Evolutionary conservation across 2,329 filamentous ascomycete species (phyloP), one percentile per base, ranked within the genome.

Genomic region (Lachnellula hyalina): DNA sequence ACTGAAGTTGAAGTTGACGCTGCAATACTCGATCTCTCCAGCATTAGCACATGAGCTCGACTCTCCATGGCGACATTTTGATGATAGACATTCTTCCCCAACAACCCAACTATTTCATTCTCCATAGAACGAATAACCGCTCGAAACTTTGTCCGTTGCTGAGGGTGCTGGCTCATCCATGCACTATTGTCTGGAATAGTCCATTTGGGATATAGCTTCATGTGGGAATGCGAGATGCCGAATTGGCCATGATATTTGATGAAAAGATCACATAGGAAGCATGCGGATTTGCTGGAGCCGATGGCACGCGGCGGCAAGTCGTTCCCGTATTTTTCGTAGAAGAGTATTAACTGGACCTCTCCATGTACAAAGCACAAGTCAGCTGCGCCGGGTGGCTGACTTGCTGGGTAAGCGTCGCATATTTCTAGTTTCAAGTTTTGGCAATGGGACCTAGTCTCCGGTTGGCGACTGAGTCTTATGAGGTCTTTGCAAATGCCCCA

Each of bases 261-360:
- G 19, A 62, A 62, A 1, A 52, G 46, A 32, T 59, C 56, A 23
- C 58, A 62, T 2, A 61, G 51, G 15, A 56, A 59, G 44, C 56
- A 61, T 11, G 58, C 49, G 4, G 56, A 54, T 35, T 61, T 61
- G 35, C 56, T 62, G 3, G 60, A 62, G 11, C 58, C 54, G 17
- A 58, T 59, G 12, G 41, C 51, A 19, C 56, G 38, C 19, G 60
- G 58, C 3, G 34, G 40, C 11, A 5, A n/a, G 1, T 15, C 2
- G 7, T 5, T 36, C n/a, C 36, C 21, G n/a, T 53, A 4, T 44
- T 45, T 19, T 3, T 58, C 54, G 32, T 62, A 56, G n/a, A 38
- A 52, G 3, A 55, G 19, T 4, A 58, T 36, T 6, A 80, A 67
- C 55, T 79, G 77, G n/a, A 80, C 71, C 58, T 80, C 77, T 4